Percentiles rank a stretch among this genome's conserved stretches.
phyloP scores from a whole-genome alignment of 441 rosid genomes.

The Bruguiera hainesii region DNA sequence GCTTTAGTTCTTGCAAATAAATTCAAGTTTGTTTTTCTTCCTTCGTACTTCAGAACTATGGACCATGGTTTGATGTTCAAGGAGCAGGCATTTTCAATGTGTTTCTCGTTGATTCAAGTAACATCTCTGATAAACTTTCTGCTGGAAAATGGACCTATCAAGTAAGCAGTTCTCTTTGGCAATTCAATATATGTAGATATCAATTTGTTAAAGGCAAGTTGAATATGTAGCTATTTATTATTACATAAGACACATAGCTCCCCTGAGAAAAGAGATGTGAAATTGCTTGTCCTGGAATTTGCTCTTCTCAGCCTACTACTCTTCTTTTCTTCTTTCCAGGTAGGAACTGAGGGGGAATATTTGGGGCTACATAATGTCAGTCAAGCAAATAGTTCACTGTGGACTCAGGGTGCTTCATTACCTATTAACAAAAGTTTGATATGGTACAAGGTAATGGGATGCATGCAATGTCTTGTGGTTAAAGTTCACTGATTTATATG shows the following conservation, averaged over 20 bases:
- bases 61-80: conserved; percentile 61
- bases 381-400: conserved; percentile 47
- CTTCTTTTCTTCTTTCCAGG: conserved; percentile 31
- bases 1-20: no score
- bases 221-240: no score
- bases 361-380: conserved; percentile 42
- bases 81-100: conserved; percentile 55
- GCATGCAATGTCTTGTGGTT: not conserved
- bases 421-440: conserved; percentile 49
- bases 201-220: no score
- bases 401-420: conserved; percentile 37
- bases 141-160: conserved; percentile 55
- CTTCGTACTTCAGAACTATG: conserved; percentile 41
- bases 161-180: conserved; percentile 26
- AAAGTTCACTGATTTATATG: not conserved
- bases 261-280: no score
- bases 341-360: conserved; percentile 61
- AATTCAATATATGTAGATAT: no score
- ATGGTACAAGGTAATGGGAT: conserved; percentile 57
- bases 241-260: no score
- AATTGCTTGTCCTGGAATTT: not conserved
- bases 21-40: not conserved
- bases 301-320: not conserved
- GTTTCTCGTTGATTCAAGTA: conserved; percentile 24
- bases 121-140: conserved; percentile 34